Conservation (phyloP, 805 yeast genomes). For the Yamadazyma ubonensis region DNA sequence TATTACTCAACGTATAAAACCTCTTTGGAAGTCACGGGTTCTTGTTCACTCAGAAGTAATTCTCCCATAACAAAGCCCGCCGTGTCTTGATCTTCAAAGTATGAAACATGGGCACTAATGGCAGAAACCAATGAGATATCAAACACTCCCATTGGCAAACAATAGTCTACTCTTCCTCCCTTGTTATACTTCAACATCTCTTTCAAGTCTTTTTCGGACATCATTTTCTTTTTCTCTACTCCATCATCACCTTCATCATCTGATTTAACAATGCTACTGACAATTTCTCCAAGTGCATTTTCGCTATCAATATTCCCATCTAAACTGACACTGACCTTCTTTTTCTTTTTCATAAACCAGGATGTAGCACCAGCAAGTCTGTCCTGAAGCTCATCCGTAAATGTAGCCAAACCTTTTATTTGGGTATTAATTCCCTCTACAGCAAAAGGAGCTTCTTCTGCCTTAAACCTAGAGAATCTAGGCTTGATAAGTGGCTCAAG, state of each 20-base stretch:
- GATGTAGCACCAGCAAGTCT: constrained; percentile 34
- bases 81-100: constrained; percentile 82
- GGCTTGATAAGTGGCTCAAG: constrained; percentile 76
- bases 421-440: constrained; percentile 51
- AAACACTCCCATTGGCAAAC: constrained; percentile 71
- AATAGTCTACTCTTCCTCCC: constrained; percentile 79
- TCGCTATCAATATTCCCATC: constrained; percentile 24
- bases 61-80: constrained; percentile 76
- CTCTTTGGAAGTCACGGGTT: constrained; percentile 25
- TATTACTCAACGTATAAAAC: constrained; percentile 25
- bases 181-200: constrained; percentile 53
- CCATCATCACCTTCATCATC: constrained; percentile 19
- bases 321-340: constrained; percentile 10
- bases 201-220: constrained; percentile 28
- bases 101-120: constrained; percentile 82
- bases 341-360: constrained; percentile 27
- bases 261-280: constrained; percentile 26
- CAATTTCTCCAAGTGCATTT: constrained; percentile 42
- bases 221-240: constrained; percentile 19
- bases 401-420: constrained; percentile 40
- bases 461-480: constrained; percentile 47
- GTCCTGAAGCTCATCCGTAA: constrained; percentile 39
- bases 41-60: constrained; percentile 29
- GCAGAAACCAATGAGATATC: constrained; percentile 81
- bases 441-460: constrained; percentile 59